Percentiles rank a stretch among this genome's conserved stretches.
These are phyloP conservation scores for Clausena lansium DNA, from an alignment of 345 rosid genomes.

Conservation along the genomic window DNA sequence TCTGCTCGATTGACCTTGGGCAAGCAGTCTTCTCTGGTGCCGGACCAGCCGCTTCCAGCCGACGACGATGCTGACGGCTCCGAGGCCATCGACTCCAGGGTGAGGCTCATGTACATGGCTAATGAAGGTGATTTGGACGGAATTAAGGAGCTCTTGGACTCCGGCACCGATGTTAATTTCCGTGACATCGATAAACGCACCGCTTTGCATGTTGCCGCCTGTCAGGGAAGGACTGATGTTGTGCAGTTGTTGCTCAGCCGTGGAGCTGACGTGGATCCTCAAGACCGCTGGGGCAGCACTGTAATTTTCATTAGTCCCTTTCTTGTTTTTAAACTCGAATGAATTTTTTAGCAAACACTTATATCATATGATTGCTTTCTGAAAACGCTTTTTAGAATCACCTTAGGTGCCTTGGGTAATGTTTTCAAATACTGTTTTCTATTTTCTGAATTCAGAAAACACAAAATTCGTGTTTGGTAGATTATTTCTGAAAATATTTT, in stretches of 20 bases:
- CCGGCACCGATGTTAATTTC: slow-evolving; percentile 68
- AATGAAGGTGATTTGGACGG: slow-evolving; percentile 76
- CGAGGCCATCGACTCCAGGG: slow-evolving; percentile 44
- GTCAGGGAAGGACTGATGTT: slow-evolving; percentile 65
- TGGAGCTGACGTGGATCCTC: slow-evolving; percentile 45
- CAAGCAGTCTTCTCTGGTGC: slow-evolving; percentile 61
- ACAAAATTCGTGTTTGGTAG: too few relatives aligned
- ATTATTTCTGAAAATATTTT: too few relatives aligned
- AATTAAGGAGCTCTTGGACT: slow-evolving; percentile 53
- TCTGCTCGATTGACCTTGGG: slow-evolving; percentile 56
- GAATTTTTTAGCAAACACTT: background rate
- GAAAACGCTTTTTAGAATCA: background rate
- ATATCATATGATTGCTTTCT: background rate
- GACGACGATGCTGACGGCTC: slow-evolving; percentile 14
- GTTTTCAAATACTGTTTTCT: too few relatives aligned
- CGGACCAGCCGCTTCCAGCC: slow-evolving; percentile 28
- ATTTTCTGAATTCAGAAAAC: too few relatives aligned
- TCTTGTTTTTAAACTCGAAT: background rate
- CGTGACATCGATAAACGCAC: slow-evolving; percentile 69
- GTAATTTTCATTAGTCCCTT: slow-evolving; percentile 19
- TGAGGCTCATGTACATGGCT: slow-evolving; percentile 71
- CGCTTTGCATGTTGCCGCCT: slow-evolving; percentile 76
- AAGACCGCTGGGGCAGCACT: slow-evolving; percentile 75
- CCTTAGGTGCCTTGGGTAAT: background rate
- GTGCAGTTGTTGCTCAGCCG: slow-evolving; percentile 41